A percentile compares a stretch with the other conserved stretches of the same genome.
phyloP scores from a whole-genome alignment of 495 filamentous ascomycete species.

The Lichenothelia convexa region DNA sequence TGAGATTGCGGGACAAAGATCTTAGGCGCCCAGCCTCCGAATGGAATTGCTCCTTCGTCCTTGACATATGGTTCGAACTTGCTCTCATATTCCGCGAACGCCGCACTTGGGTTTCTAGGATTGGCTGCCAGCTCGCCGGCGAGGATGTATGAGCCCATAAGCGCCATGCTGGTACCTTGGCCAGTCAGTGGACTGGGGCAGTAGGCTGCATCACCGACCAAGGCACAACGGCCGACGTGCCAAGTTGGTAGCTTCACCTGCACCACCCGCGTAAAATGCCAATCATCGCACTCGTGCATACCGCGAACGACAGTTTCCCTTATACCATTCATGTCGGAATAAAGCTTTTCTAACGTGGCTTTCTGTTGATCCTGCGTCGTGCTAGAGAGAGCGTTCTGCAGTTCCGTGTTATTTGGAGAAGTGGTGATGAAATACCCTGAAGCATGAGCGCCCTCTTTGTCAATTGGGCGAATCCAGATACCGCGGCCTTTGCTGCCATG shows the following conservation, averaged over 20 bases:
- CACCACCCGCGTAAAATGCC: too few relatives aligned
- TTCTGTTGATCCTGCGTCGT: too few relatives aligned
- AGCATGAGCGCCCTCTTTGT: too few relatives aligned
- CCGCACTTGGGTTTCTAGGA: constrained; percentile 16
- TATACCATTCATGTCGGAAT: too few relatives aligned
- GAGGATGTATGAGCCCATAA: constrained; percentile 13
- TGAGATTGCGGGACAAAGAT: background rate
- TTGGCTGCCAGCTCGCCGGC: constrained; percentile 12
- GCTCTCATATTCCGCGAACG: constrained; percentile 24
- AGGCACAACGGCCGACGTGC: constrained; percentile 11
- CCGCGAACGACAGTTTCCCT: too few relatives aligned
- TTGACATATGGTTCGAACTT: constrained; percentile 25
- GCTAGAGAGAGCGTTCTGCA: too few relatives aligned
- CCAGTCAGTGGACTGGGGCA: constrained; percentile 13
- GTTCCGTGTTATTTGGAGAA: too few relatives aligned
- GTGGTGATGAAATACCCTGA: too few relatives aligned
- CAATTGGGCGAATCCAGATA: background rate
- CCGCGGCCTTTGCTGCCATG: background rate
- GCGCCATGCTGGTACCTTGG: constrained; percentile 7
- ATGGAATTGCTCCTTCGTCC: constrained; percentile 20
- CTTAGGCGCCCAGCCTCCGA: background rate
- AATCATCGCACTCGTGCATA: too few relatives aligned
- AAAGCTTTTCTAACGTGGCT: too few relatives aligned
- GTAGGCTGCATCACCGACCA: constrained; percentile 18
- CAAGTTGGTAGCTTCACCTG: constrained; percentile 26